These are phyloP conservation scores for Spathaspora girioi DNA, from an alignment of 805 yeast genomes.

Conservation along the genomic window DNA sequence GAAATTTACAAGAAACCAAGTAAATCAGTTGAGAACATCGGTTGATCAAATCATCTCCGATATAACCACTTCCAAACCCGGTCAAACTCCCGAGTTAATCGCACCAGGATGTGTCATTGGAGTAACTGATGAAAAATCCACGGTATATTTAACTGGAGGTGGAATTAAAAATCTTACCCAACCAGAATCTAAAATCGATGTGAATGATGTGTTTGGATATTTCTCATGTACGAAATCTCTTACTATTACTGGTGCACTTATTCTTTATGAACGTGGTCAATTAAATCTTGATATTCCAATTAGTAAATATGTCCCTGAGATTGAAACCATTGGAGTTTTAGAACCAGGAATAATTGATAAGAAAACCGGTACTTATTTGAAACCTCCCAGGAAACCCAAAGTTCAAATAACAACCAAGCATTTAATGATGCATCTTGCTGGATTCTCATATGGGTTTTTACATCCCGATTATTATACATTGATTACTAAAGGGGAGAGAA, in stretches of 20 bases:
- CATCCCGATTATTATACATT: conserved; percentile 25
- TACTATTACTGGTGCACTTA: conserved; percentile 33
- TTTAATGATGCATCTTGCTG: conserved; percentile 28
- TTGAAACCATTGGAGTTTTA: conserved; percentile 23
- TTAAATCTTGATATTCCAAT: conserved; percentile 34
- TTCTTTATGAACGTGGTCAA: conserved; percentile 27
- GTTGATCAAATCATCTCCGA: conserved; percentile 5
- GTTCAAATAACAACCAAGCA: conserved; percentile 24
- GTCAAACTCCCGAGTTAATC: conserved; percentile 8
- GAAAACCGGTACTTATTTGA: conserved; percentile 20
- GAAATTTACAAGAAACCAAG: conserved; percentile 3
- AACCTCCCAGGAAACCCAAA: conserved; percentile 20
- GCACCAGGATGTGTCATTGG: conserved; percentile 18
- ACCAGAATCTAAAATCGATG: conserved; percentile 9
- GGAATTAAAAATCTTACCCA: conserved; percentile 19
- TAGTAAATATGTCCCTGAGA: conserved; percentile 26
- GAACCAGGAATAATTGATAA: conserved; percentile 22
- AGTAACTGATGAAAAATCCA: conserved; percentile 19
- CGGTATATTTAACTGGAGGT: conserved; percentile 19
- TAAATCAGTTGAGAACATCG: conserved; percentile 1
- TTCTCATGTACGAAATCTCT: conserved; percentile 33
- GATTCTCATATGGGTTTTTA: conserved; percentile 33
- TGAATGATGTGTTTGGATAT: conserved; percentile 17
- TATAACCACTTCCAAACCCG: conserved; percentile 7
- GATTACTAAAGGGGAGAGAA: conserved; percentile 13